Base-by-base conservation (phyloP, 495 filamentous ascomycete genomes). In the Trypethelium eluteriae region DNA sequence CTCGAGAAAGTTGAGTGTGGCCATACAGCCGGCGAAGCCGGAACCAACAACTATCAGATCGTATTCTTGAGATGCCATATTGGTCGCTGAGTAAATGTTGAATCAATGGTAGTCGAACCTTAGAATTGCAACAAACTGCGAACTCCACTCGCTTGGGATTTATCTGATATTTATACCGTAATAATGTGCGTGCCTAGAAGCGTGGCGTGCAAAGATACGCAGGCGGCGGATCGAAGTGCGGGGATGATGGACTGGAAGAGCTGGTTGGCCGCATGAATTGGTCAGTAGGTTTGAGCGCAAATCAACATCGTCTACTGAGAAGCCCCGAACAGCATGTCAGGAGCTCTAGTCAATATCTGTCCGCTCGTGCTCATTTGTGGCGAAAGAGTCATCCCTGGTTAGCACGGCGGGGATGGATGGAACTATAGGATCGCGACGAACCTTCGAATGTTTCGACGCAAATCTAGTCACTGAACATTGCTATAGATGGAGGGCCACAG, bases 1-100 rank as follows among this genome's bases (percentile, higher is more conserved):
- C 47, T 74, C 69, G 6, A 73, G 67, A 50, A 71, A 73, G 66
- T 71, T 73, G 11, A 73, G 53, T 1, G 72, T 69, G 3, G 71
- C 66, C 70, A 74, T 71, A 39, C 62, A 69, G 16, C 70, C 69
- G 44, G 72, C 71, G 59, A 74, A 74, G 32, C 72, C 71, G 36
- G 69, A 70, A 7, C 68, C 71, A 6, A 74, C 69, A 16, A 72
- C 69, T 12, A 73, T 65, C 16, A 74, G 53, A 64, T 72, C 73
- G 66, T 74, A 72, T 46, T 64, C 64, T 62, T 18, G 53, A 10
- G 53, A 35, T 32, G 25, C 34, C 53, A 59, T 59, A 9, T 36
- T 36, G 53, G 36, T 36, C 34, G 14, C 41, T 14, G 10, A 9
- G n/a, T 14, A 1, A 7, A 34, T 9, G 36, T 11, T 3, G 10